Percentiles rank a stretch among this genome's conserved stretches.
phyloP scores from a whole-genome alignment of 192 early-diverging fungal genomes.

The Coemansia furcata region DNA sequence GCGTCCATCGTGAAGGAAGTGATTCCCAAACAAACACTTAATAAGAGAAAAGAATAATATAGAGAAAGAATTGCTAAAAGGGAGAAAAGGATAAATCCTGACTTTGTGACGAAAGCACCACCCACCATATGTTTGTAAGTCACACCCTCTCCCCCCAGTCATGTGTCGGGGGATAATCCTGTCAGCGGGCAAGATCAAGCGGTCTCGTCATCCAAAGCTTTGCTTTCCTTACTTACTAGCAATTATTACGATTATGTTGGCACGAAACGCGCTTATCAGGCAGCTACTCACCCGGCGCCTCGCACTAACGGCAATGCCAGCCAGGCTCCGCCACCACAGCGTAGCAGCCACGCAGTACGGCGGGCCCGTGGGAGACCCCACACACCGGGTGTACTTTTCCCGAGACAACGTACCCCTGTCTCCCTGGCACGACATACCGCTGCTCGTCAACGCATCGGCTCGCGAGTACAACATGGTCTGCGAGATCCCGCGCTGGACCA shows the following conservation, averaged over 20 bases:
- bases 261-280: background rate
- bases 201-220: background rate
- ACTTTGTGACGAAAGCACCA: slow-evolving; percentile 10
- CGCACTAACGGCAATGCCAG: background rate
- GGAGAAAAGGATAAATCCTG: background rate
- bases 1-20: slow-evolving; percentile 4
- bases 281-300: background rate
- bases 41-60: background rate
- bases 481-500: slow-evolving; percentile 97
- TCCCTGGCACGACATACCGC: slow-evolving; percentile 97
- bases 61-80: background rate
- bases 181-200: background rate
- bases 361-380: slow-evolving; percentile 23
- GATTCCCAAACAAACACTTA: background rate
- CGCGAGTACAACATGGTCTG: slow-evolving; percentile 95
- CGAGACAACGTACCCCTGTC: slow-evolving; percentile 76
- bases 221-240: no score
- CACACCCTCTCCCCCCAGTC: background rate
- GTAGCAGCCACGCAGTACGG: slow-evolving; percentile 8
- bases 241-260: background rate
- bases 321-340: slow-evolving; percentile 3
- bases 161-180: background rate
- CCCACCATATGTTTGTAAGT: background rate
- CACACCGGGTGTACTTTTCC: slow-evolving; percentile 47
- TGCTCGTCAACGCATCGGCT: slow-evolving; percentile 70